phyloP scores from a whole-genome alignment of 257 asterid genomes.

The Solanum ossicruentum region DNA sequence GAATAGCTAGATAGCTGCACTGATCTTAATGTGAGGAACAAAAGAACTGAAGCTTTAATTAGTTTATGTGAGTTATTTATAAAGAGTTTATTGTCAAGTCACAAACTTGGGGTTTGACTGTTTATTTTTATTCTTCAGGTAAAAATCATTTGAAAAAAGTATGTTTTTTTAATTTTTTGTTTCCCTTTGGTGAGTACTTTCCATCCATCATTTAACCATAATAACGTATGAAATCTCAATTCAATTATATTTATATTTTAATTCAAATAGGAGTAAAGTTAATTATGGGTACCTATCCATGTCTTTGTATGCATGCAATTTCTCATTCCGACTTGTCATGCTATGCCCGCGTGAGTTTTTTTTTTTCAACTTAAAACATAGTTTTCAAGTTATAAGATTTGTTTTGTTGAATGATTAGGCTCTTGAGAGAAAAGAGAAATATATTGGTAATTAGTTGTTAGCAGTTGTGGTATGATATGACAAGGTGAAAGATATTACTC shows the following conservation, averaged over 20 bases:
- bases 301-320: neutral
- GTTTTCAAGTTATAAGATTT: neutral
- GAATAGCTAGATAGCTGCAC: conserved; percentile 1
- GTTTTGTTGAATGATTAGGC: neutral
- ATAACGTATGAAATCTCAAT: neutral
- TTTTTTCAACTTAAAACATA: neutral
- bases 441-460: neutral
- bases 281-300: neutral
- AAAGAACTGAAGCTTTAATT: conserved; percentile 16
- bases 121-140: neutral
- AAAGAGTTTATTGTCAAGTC: neutral
- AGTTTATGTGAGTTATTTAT: neutral
- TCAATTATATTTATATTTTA: neutral
- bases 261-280: neutral
- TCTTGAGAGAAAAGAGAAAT: neutral
- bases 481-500: neutral
- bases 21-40: conserved; percentile 3
- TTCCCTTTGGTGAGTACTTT: neutral
- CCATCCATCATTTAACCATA: neutral
- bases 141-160: neutral
- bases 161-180: neutral
- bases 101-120: conserved; percentile 8
- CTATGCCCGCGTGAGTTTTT: neutral
- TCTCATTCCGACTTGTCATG: neutral
- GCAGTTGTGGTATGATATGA: neutral